Evolutionary conservation across 225 moss, liverwort and hornwort genomes (phyloP), one percentile per base, ranked within the genome.

Genomic region (Neckera pumila): DNA sequence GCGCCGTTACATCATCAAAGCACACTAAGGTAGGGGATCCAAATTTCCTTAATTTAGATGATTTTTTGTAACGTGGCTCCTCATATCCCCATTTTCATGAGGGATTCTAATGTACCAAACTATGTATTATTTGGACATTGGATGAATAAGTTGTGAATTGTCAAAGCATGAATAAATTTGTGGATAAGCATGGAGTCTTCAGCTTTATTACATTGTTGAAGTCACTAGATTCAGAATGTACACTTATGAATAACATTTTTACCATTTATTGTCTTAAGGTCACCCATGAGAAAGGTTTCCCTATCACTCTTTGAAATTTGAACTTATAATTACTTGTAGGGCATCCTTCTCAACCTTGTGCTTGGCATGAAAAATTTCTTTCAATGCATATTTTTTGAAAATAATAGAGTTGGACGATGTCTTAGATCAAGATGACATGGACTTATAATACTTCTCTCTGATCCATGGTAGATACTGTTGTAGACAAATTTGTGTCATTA

Each of bases 1-100:
- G 97, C 91, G 91, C 19, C 97, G 95, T 42, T 89, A 92, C 36
- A 63, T 95, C 60, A 94, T 97, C 78, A 96, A 97, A 83, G 92
- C 93, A 36, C 93, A 95, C 31, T 89, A 51, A 93, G 62, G 53
- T 76, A 70, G 11, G 8, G 20, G 19, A 43, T 9, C 15, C 3
- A 51, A 2, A 11, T 51, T 45, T 49, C 62, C 19, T 25, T 63
- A 7, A 28, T 60, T 19, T n/a, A 19, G 2, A 74, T 62, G 23
- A 15, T 18, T 25, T 34, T 83, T 53, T 40, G 23, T 36, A 54
- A 54, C 1, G 5, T 61, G n/a, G 2, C 38, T 28, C 47, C 38
- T 28, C 47, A 0, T 59, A 7, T 59, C 11, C 1, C 5, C 51
- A 34, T 45, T 47, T 47, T 27, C n/a, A 10, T 19, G 6, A 59